A percentile compares a stretch with the other conserved stretches of the same genome.
Conservation (phyloP, 2,329 filamentous ascomycete species). For the Alternaria atra region DNA sequence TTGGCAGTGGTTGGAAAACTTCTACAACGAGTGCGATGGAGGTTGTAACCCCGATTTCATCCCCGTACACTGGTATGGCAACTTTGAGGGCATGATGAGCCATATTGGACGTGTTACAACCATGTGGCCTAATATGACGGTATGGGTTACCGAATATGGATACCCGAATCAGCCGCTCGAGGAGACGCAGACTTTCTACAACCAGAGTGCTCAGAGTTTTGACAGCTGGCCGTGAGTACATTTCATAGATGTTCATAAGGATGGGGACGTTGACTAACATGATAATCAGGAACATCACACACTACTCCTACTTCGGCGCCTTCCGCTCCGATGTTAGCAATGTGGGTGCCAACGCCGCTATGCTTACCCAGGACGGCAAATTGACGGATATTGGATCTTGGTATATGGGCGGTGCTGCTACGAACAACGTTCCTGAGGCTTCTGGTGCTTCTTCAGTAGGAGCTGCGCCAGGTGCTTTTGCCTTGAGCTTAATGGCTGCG, state of each 20-base stretch:
- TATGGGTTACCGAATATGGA: slow-evolving; percentile 85
- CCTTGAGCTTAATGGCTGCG: not conserved
- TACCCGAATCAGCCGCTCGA: slow-evolving; percentile 63
- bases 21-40: slow-evolving; percentile 66
- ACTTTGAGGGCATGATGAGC: slow-evolving; percentile 72
- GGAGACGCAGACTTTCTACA: slow-evolving; percentile 72
- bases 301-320: slow-evolving; percentile 79
- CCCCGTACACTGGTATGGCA: slow-evolving; percentile 66
- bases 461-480: not conserved
- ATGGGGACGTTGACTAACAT: slow-evolving; percentile 2
- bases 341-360: slow-evolving; percentile 75
- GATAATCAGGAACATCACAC: slow-evolving; percentile 61
- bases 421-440: slow-evolving; percentile 11
- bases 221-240: slow-evolving; percentile 65
- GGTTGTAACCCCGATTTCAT: slow-evolving; percentile 60
- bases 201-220: slow-evolving; percentile 71
- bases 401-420: slow-evolving; percentile 69
- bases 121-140: slow-evolving; percentile 60
- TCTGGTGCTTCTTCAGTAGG: not conserved
- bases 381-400: slow-evolving; percentile 79
- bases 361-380: slow-evolving; percentile 72
- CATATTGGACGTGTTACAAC: slow-evolving; percentile 69
- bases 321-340: slow-evolving; percentile 76
- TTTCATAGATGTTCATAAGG: no score
- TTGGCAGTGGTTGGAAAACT: slow-evolving; percentile 72